Evolutionary conservation across 257 asterid species (phyloP), one percentile per base, ranked within the genome.

Genomic region (Solanum pinnatisectum): DNA sequence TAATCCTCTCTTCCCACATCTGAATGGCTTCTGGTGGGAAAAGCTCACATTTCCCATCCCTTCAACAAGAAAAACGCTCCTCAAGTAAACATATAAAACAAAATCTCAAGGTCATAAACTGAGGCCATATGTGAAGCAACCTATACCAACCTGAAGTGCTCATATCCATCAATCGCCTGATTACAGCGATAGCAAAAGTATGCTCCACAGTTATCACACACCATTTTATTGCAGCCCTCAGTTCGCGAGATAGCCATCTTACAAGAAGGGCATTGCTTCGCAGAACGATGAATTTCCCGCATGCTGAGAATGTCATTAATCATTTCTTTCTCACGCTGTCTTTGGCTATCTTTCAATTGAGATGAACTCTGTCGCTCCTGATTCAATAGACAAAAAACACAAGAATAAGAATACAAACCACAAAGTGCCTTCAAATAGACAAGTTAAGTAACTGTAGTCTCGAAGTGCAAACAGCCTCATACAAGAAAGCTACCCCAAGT

Each of bases 171-270:
- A 82, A 95, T 95, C 23, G 93, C 92, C 87, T 92, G 42, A 88
- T 90, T 93, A 91, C 98, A 97, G 37, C 91, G 92, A 77, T 95
- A 94, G 94, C 98, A 97, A 92, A 97, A 97, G 88, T 91, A 93
- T 63, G 86, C 85, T 85, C 97, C 98, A 88, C 98, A 96, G 87
- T 95, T 96, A 4, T 89, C 83, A 85, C 98, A 97, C 84, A 81
- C 93, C 93, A 97, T 95, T 92, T 95, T 97, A 90, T 97, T 97
- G 96, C 99, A 97, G 82, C 98, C 99, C 91, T 93, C 99, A 33
- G 92, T 92, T 87, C 96, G 93, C 33, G 97, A 91, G 87, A 95
- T 95, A 46, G 98, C 98, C 96, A 95, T 95, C 90, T 93, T 93
- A 92, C 99, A 96, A 32, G 94, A 90, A 91, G 99, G 99, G 93